phyloP scores from a whole-genome alignment of 805 yeast genomes.

The Yamadazyma olivae region DNA sequence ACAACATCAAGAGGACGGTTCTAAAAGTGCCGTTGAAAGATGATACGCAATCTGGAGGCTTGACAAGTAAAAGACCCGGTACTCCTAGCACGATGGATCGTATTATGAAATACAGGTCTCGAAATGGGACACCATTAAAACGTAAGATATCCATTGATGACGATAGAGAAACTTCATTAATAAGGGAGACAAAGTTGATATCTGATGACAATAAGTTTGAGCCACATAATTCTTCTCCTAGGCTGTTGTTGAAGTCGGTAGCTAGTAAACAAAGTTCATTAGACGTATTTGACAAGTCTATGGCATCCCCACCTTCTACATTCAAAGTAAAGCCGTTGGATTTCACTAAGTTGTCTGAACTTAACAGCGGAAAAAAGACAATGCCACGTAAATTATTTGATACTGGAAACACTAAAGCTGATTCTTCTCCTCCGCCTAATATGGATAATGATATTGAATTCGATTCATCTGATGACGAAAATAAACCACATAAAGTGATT shows the following conservation, averaged over 20 bases:
- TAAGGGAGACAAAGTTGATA: slow-evolving; percentile 18
- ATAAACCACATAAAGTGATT: slow-evolving; percentile 1
- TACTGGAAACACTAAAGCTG: not conserved
- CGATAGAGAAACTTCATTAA: slow-evolving; percentile 12
- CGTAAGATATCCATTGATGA: slow-evolving; percentile 4
- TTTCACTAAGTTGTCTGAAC: slow-evolving; percentile 1
- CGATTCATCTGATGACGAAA: slow-evolving; percentile 23
- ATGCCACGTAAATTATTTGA: not conserved
- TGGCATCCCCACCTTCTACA: slow-evolving; percentile 21
- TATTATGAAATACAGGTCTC: slow-evolving; percentile 10
- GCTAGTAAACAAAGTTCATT: slow-evolving; percentile 1
- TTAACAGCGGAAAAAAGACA: too few relatives aligned
- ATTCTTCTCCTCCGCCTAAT: not conserved
- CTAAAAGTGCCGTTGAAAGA: slow-evolving; percentile 8
- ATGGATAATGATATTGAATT: slow-evolving; percentile 18
- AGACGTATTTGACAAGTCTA: slow-evolving; percentile 1
- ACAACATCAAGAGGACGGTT: slow-evolving; percentile 6
- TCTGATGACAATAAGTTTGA: slow-evolving; percentile 18
- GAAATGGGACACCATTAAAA: slow-evolving; percentile 19
- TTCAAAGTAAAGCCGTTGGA: slow-evolving; percentile 11
- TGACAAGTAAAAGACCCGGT: slow-evolving; percentile 1
- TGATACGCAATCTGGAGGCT: not conserved
- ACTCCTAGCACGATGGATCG: slow-evolving; percentile 8
- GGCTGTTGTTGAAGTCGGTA: slow-evolving; percentile 3
- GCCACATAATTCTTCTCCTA: slow-evolving; percentile 1